Evolutionary conservation across 2,329 filamentous ascomycete genomes (phyloP), one percentile per base, ranked within the genome.

Genomic region (Fusarium xyrophilum): DNA sequence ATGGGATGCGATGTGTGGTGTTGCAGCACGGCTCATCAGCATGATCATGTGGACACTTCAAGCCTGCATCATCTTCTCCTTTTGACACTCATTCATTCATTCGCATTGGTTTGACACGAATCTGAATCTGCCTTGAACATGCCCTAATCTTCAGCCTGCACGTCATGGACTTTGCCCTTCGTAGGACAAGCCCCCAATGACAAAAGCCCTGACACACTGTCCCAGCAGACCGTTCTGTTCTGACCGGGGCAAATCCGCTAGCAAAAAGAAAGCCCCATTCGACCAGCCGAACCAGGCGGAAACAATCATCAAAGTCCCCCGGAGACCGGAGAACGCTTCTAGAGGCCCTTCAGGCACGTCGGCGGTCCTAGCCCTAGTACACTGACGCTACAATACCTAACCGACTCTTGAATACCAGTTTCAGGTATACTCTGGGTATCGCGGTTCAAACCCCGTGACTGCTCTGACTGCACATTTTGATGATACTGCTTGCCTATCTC

Each of bases 381-480:
- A 64, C 57, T 32, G 40, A 47, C 39, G 46, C 63, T 68, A 70
- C 67, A 55, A 58, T 27, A 43, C 32, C 53, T 61, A 52, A 60
- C 54, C 44, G 46, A 63, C 67, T 65, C 54, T 60, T 43, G 40
- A 27, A 25, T 27, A 21, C 47, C 53, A 60, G 39, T 47, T 39
- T 27, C 56, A 70, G 21, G 67, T 62, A 68, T 55, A 40, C 51
- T 51, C 40, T 59, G 28, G 35, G 70, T 73, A 73, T 57, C 32
- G 55, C 42, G 63, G 35, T 51, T 44, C 40, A 59, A 60, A 46
- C 63, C 64, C 56, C 63, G 59, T 69, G 67, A 64, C 54, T 60
- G 23, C 56, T 62, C 65, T 73, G 71, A 73, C 71, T 65, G 71
- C 71, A 73, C 65, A 60, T 69, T 72, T 50, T 46, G 23, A 40